Percentiles rank a stretch among this genome's conserved stretches.
These are phyloP conservation scores for Spathaspora sp. DNA, from an alignment of 805 yeast species.

Conservation along the genomic window DNA sequence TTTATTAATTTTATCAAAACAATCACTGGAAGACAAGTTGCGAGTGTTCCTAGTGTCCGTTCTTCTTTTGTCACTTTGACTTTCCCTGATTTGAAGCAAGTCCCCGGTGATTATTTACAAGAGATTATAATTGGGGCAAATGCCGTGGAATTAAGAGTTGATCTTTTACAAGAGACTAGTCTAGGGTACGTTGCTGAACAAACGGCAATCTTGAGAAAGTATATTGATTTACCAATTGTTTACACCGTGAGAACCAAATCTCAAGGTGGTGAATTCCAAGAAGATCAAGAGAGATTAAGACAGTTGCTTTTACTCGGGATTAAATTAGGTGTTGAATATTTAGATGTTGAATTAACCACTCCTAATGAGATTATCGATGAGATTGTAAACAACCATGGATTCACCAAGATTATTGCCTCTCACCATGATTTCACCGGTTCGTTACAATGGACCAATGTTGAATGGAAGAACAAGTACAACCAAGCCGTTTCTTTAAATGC, in stretches of 20 bases:
- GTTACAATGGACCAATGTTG: slow-evolving; percentile 61
- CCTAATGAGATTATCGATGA: slow-evolving; percentile 53
- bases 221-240: slow-evolving; percentile 68
- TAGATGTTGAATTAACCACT: slow-evolving; percentile 75
- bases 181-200: slow-evolving; percentile 66
- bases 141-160: slow-evolving; percentile 84
- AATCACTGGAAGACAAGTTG: slow-evolving; percentile 53
- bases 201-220: slow-evolving; percentile 63
- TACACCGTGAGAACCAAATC: slow-evolving; percentile 73
- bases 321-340: slow-evolving; percentile 73
- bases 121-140: slow-evolving; percentile 63
- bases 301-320: slow-evolving; percentile 58
- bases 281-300: slow-evolving; percentile 43
- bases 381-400: slow-evolving; percentile 48
- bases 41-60: slow-evolving; percentile 41
- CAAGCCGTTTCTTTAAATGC: slow-evolving; percentile 62
- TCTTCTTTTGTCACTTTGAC: slow-evolving; percentile 75
- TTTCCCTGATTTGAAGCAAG: slow-evolving; percentile 52
- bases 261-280: slow-evolving; percentile 81
- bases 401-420: slow-evolving; percentile 76
- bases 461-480: slow-evolving; percentile 71
- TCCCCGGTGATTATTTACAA: slow-evolving; percentile 36
- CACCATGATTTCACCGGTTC: slow-evolving; percentile 70
- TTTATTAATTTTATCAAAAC: slow-evolving; percentile 56
- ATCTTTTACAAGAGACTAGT: slow-evolving; percentile 52